Conservation (phyloP, 257 asterid species). For the Paraleonurus japonicus region DNA sequence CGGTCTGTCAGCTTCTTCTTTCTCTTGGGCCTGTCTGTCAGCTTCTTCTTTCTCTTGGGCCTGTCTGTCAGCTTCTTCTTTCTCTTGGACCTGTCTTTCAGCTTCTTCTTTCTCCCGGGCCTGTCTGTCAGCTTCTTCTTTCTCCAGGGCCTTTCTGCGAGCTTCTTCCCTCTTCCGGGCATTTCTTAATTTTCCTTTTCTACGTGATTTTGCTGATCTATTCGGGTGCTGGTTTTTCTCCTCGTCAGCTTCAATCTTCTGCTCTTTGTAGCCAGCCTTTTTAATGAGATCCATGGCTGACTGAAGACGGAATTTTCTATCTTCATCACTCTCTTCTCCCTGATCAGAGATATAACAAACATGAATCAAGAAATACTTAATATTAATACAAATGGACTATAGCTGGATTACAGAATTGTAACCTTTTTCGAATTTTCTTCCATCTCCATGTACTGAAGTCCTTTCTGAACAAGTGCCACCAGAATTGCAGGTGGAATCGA, state of each 20-base stretch:
- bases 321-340: slow-evolving; percentile 35
- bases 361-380: slow-evolving; percentile 4
- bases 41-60: neutral
- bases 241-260: slow-evolving; percentile 26
- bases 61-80: neutral
- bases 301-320: slow-evolving; percentile 36
- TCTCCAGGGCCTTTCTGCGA: slow-evolving; percentile 19
- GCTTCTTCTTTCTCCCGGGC: neutral
- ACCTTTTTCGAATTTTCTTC: slow-evolving; percentile 49
- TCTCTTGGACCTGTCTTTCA: neutral
- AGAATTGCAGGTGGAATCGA: slow-evolving; percentile 47
- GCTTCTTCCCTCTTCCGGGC: slow-evolving; percentile 23
- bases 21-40: neutral
- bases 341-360: slow-evolving; percentile 21
- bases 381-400: neutral
- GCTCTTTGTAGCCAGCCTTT: slow-evolving; percentile 34
- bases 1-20: neutral
- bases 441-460: slow-evolving; percentile 45
- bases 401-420: slow-evolving; percentile 19
- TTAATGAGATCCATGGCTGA: slow-evolving; percentile 47
- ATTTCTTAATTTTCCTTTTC: slow-evolving; percentile 20
- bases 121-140: neutral
- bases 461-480: slow-evolving; percentile 39
- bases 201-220: slow-evolving; percentile 22
- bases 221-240: slow-evolving; percentile 13